These are phyloP conservation scores for Telopea speciosissima DNA, from an alignment of 177 flowering plant genomes.

Conservation along the genomic window DNA sequence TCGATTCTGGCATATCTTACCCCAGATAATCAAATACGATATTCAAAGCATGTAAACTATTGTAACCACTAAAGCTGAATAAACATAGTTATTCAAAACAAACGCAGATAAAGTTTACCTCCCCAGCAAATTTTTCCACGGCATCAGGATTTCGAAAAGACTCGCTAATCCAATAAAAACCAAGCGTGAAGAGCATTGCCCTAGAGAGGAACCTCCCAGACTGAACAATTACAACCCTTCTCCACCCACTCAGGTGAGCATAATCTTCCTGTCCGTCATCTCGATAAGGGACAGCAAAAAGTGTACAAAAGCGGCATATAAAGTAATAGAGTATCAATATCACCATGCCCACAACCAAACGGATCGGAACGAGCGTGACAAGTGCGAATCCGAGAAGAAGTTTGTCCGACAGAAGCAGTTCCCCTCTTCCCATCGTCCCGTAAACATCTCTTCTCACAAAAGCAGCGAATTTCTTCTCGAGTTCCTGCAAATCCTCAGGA, in stretches of 20 bases:
- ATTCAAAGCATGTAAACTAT: too few relatives aligned
- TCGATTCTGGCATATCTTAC: too few relatives aligned
- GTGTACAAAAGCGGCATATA: slow-evolving; percentile 66
- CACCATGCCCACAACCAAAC: slow-evolving; percentile 36
- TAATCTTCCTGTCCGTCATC: slow-evolving; percentile 87
- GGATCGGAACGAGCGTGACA: slow-evolving; percentile 62
- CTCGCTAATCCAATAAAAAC: slow-evolving; percentile 81
- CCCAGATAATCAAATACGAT: too few relatives aligned
- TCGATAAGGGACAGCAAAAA: slow-evolving; percentile 49
- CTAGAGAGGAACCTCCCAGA: slow-evolving; percentile 69
- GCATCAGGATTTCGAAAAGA: slow-evolving; percentile 14
- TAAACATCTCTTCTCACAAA: slow-evolving; percentile 74
- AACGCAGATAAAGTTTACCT: slow-evolving; percentile 17
- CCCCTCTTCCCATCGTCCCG: slow-evolving; percentile 88
- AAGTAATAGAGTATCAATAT: slow-evolving; percentile 60
- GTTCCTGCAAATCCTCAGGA: slow-evolving; percentile 33
- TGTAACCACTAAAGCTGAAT: too few relatives aligned
- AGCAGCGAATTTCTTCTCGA: slow-evolving; percentile 79
- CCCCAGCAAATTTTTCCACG: slow-evolving; percentile 12
- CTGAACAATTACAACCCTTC: slow-evolving; percentile 53
- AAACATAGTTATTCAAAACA: too few relatives aligned
- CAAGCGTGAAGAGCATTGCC: slow-evolving; percentile 65
- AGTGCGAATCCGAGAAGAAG: slow-evolving; percentile 48
- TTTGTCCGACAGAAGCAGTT: slow-evolving; percentile 66
- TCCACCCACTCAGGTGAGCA: slow-evolving; percentile 85